These are phyloP conservation scores for Candida arabinofermentans DNA, from an alignment of 805 yeast species.

Conservation along the genomic window DNA sequence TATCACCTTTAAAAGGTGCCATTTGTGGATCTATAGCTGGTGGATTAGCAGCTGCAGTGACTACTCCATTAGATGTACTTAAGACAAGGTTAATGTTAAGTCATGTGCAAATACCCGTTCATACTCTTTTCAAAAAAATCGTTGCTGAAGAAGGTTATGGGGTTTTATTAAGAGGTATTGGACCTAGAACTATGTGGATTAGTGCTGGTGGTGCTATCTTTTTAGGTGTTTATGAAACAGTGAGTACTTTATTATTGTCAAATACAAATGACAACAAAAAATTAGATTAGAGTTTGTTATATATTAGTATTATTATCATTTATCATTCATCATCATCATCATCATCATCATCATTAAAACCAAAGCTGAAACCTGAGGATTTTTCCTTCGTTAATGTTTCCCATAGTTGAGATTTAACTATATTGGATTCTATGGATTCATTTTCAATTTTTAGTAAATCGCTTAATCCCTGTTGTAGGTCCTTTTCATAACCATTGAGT, in stretches of 20 bases:
- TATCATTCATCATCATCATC: constrained; percentile 4
- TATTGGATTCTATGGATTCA: constrained; percentile 21
- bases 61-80: constrained; percentile 77
- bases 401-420: constrained; percentile 51
- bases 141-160: constrained; percentile 66
- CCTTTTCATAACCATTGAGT: constrained; percentile 33
- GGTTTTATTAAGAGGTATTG: constrained; percentile 80
- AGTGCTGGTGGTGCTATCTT: constrained; percentile 98
- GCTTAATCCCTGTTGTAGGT: constrained; percentile 33
- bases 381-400: constrained; percentile 30
- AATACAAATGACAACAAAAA: not conserved
- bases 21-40: constrained; percentile 81
- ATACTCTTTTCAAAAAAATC: constrained; percentile 46
- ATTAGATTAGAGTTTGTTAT: not conserved
- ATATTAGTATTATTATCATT: not conserved
- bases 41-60: constrained; percentile 74
- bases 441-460: constrained; percentile 34
- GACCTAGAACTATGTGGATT: constrained; percentile 96
- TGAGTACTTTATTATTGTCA: constrained; percentile 28
- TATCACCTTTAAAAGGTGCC: constrained; percentile 74
- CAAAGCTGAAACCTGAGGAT: constrained; percentile 31
- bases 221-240: constrained; percentile 87
- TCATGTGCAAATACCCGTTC: constrained; percentile 43
- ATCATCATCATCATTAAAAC: constrained; percentile 20
- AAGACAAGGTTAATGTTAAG: constrained; percentile 85